Evolutionary conservation across 2,329 filamentous ascomycete species (phyloP).

Genomic region (Epichloe festucae): DNA sequence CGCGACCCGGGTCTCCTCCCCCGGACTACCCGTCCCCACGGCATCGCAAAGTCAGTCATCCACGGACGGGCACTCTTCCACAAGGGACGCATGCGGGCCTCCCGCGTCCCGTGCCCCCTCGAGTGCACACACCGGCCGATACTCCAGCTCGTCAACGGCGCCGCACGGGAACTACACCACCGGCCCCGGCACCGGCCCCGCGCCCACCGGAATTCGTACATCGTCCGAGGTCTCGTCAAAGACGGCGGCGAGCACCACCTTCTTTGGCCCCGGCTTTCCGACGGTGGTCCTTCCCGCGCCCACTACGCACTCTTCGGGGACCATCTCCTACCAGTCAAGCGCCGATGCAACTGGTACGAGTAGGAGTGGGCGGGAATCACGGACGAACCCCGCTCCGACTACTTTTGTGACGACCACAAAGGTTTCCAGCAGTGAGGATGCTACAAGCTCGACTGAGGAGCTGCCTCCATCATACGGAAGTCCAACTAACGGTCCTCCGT

Average conservation of each 20-base stretch:
- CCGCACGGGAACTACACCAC: not conserved
- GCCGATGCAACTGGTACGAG: not conserved
- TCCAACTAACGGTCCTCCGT: not conserved
- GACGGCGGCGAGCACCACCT: not conserved
- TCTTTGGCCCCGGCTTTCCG: not conserved
- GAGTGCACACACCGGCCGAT: not conserved
- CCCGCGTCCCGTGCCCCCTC: not conserved
- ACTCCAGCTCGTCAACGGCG: not conserved
- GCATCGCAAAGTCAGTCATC: not conserved
- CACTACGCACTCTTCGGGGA: not conserved
- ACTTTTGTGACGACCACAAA: constrained; percentile 1
- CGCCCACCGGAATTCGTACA: not conserved
- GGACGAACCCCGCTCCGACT: not conserved
- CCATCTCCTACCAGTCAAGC: not conserved
- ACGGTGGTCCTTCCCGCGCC: not conserved
- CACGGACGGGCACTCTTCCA: not conserved
- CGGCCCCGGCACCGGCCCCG: not conserved
- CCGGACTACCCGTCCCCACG: not conserved
- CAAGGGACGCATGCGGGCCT: not conserved
- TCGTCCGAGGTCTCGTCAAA: not conserved
- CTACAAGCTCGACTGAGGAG: not conserved
- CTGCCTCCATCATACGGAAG: not conserved
- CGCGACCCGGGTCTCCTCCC: too few relatives aligned
- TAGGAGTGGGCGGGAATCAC: not conserved
- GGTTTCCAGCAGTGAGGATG: not conserved